These are phyloP conservation scores for Pulveroboletus ravenelii DNA, from an alignment of 768 basidiomycete genomes.

Conservation along the genomic window DNA sequence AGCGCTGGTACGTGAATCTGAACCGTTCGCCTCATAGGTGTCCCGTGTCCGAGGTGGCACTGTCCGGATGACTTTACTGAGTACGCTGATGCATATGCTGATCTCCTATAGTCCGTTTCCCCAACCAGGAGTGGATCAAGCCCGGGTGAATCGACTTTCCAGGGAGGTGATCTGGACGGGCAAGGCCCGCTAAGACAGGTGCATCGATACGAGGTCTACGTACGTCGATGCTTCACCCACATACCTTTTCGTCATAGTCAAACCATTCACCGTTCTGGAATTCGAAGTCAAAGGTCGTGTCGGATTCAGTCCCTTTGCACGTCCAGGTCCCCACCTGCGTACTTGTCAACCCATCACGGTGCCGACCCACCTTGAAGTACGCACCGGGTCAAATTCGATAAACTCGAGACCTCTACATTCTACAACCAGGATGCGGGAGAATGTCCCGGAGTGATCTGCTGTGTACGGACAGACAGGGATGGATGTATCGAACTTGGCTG, in stretches of 20 bases:
- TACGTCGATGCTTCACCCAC: background rate
- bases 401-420: slow-evolving; percentile 91
- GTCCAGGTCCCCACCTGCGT: slow-evolving; percentile 67
- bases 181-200: slow-evolving; percentile 41
- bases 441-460: slow-evolving; percentile 54
- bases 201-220: background rate
- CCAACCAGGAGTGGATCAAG: slow-evolving; percentile 29
- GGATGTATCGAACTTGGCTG: slow-evolving; percentile 68
- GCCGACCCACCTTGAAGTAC: slow-evolving; percentile 10
- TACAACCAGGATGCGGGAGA: slow-evolving; percentile 61
- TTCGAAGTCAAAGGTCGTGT: slow-evolving; percentile 64
- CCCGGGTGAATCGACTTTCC: slow-evolving; percentile 63
- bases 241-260: slow-evolving; percentile 89
- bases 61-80: background rate
- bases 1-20: slow-evolving; percentile 31
- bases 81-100: background rate
- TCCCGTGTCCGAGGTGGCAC: too few species aligned
- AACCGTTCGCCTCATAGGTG: slow-evolving; percentile 1
- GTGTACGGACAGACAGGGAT: slow-evolving; percentile 51
- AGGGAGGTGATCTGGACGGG: slow-evolving; percentile 72
- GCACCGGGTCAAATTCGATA: slow-evolving; percentile 70
- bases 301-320: slow-evolving; percentile 57
- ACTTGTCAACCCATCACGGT: background rate
- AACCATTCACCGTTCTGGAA: slow-evolving; percentile 55
- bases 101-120: too few species aligned